Evolutionary conservation across 495 filamentous ascomycete species (phyloP).

Genomic region (Pseudotulostoma volvatum): DNA sequence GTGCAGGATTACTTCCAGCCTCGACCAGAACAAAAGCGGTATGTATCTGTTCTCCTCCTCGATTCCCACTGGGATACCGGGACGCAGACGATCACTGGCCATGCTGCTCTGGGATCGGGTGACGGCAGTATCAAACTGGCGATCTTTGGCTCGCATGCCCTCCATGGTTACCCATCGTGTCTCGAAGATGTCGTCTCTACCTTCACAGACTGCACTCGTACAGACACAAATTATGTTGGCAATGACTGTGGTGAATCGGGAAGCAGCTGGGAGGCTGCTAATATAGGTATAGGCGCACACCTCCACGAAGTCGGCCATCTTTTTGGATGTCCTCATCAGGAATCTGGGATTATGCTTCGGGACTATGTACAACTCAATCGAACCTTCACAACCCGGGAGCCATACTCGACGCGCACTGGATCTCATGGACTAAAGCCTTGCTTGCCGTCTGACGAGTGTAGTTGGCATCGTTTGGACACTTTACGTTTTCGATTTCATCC

Average conservation of each 20-base stretch:
- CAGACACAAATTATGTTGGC: conserved; percentile 61
- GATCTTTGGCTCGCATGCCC: conserved; percentile 76
- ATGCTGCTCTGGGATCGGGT: conserved; percentile 62
- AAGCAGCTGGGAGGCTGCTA: conserved; percentile 82
- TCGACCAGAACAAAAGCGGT: conserved; percentile 58
- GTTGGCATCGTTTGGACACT: conserved; percentile 77
- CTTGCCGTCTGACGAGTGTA: conserved; percentile 59
- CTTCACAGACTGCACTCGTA: conserved; percentile 75
- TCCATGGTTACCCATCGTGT: conserved; percentile 72
- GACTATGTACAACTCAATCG: conserved; percentile 74
- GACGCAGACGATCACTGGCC: conserved; percentile 52
- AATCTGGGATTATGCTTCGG: conserved; percentile 71
- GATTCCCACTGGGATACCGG: conserved; percentile 76
- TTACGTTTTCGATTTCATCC: conserved; percentile 82
- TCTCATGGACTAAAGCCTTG: conserved; percentile 59
- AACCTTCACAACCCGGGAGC: conserved; percentile 61
- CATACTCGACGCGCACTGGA: conserved; percentile 71
- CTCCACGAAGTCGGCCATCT: conserved; percentile 78
- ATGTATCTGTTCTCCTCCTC: conserved; percentile 67
- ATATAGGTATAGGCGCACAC: conserved; percentile 82
- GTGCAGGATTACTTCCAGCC: conserved; percentile 59
- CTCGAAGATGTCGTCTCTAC: conserved; percentile 76
- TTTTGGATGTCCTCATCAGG: conserved; percentile 76
- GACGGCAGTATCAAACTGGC: conserved; percentile 59
- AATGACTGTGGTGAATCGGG: conserved; percentile 75